Percentiles rank a stretch among this genome's conserved stretches.
phyloP scores from a whole-genome alignment of 345 rosid species.

The Rhodamnia rubescens region DNA sequence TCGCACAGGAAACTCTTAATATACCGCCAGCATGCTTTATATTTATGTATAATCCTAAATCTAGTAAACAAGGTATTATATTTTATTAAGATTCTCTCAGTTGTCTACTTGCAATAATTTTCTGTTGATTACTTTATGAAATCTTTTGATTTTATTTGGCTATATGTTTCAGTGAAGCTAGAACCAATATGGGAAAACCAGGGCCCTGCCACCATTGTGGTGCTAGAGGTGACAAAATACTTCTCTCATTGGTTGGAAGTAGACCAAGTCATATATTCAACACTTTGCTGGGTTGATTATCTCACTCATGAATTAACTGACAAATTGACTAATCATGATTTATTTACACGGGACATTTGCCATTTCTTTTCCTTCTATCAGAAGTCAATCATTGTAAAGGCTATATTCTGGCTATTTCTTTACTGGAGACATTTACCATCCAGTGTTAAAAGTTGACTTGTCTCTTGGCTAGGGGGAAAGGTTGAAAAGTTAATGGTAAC shows the following conservation, averaged over 20 bases:
- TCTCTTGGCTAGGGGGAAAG: neutral
- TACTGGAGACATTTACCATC: neutral
- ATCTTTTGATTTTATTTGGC: neutral
- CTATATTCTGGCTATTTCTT: neutral
- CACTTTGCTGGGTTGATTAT: neutral
- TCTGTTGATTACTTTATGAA: neutral
- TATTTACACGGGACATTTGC: neutral
- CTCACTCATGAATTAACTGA: neutral
- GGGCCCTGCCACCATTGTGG: constrained; percentile 14
- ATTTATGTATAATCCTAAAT: neutral
- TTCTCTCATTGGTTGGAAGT: neutral
- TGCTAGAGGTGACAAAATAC: neutral
- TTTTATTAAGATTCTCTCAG: neutral
- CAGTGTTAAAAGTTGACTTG: neutral
- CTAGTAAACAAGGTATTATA: neutral
- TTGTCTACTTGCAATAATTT: neutral
- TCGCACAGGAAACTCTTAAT: neutral
- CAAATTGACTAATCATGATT: neutral
- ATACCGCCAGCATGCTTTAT: neutral
- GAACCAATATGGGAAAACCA: neutral
- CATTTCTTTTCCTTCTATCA: neutral
- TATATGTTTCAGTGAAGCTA: neutral
- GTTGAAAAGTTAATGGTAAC: neutral
- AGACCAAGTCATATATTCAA: neutral
- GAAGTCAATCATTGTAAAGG: neutral